Evolutionary conservation across 257 asterid genomes (phyloP).

Genomic region (Prunella vulgaris): DNA sequence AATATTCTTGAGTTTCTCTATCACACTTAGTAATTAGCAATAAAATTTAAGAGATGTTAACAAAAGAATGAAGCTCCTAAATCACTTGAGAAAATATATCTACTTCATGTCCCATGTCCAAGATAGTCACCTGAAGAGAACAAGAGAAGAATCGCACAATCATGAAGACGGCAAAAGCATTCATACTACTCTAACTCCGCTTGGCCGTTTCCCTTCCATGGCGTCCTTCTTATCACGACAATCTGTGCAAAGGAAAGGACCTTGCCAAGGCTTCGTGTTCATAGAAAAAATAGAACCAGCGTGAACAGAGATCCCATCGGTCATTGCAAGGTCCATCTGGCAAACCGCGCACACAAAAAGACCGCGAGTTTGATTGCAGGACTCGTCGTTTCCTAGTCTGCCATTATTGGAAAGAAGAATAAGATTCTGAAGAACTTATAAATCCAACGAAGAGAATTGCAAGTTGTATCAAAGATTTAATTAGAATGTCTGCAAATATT

Average conservation of each 20-base stretch:
- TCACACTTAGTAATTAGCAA: neutral
- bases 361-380: constrained; percentile 35
- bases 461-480: neutral
- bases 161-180: neutral
- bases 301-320: constrained; percentile 72
- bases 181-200: constrained; percentile 32
- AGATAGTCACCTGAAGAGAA: constrained; percentile 9
- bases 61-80: constrained; percentile 19
- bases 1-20: neutral
- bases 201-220: constrained; percentile 54
- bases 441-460: neutral
- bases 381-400: constrained; percentile 65
- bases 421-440: neutral
- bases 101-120: constrained; percentile 4
- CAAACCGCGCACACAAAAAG: constrained; percentile 67
- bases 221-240: constrained; percentile 79
- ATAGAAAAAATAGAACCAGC: constrained; percentile 75
- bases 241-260: constrained; percentile 76
- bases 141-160: neutral
- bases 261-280: constrained; percentile 85
- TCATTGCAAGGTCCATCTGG: constrained; percentile 64
- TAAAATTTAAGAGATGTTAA: neutral
- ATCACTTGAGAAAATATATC: neutral
- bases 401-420: neutral
- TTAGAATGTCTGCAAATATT: neutral